Evolutionary conservation across 148 eudicot genomes (phyloP).

Genomic region (Rhododendron ferrugineum): DNA sequence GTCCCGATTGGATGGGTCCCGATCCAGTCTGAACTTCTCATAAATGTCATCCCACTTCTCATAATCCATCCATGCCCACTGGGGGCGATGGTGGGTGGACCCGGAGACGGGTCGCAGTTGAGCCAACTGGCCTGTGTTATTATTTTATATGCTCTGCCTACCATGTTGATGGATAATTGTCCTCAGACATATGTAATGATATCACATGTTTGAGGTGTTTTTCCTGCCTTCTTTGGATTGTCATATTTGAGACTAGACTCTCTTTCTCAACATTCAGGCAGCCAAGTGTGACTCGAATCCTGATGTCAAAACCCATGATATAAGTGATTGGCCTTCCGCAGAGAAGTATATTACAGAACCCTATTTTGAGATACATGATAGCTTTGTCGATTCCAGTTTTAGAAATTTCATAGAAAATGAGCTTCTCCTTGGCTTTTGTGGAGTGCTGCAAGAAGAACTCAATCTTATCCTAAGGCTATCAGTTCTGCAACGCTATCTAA

Average conservation of each 20-base stretch:
- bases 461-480: conserved; percentile 18
- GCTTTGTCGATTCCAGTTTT: conserved; percentile 36
- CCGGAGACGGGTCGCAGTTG: neutral
- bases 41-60: neutral
- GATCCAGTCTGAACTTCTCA: no score
- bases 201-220: neutral
- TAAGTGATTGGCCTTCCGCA: conserved; percentile 14
- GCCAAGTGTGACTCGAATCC: conserved; percentile 6
- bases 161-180: neutral
- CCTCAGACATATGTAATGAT: neutral
- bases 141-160: neutral
- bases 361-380: conserved; percentile 43
- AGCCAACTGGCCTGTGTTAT: neutral
- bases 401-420: conserved; percentile 33
- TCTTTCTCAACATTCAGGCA: neutral
- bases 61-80: neutral
- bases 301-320: neutral
- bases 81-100: neutral
- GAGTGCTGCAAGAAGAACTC: conserved; percentile 16
- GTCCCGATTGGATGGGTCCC: no score
- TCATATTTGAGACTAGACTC: neutral
- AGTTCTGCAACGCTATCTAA: conserved; percentile 35
- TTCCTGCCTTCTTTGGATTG: neutral
- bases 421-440: conserved; percentile 21
- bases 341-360: conserved; percentile 39